Base-by-base conservation (phyloP, 345 rosid genomes). In the Boechera divaricarpa region DNA sequence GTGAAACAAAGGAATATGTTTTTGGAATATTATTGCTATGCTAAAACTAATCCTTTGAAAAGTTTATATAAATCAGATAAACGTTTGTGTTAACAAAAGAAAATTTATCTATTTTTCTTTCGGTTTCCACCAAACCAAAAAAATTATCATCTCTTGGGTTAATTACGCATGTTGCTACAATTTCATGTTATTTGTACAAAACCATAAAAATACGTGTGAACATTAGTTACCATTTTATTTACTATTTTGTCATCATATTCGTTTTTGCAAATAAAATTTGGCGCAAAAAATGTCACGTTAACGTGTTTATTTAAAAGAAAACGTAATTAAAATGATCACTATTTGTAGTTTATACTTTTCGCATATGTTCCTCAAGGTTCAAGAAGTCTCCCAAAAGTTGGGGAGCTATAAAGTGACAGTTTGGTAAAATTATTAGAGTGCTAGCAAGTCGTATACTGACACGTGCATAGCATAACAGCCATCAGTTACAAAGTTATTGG, bases 401-500 rank as follows among this genome's bases (percentile, higher is more conserved):
- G 79, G 73, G 52, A 48, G 53, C 26, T 58, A 5, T 38, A 2
- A 21, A 41, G 0, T 49, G 7, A 68, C 33, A 31, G 41, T 69
- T 13, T 68, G 28, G 47, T 48, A 16, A 36, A 29, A 7, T 12
- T 26, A 12, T 49, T 60, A 13, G 5, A 36, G n/a, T 45, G 15
- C 6, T 57, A 57, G 7, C 60, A 56, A 48, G 16, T 75, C 1
- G 31, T 1, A 32, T 5, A 38, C 0, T 4, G 79, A 59, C 36
- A 68, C 47, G 38, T 76, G 13, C 29, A 47, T 11, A 6, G 3
- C 39, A 59, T 31, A 21, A 61, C 31, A 8, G 18, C 15, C 79
- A 76, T 63, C 13, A 42, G 56, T 62, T 69, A 62, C 57, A 12
- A 52, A 76, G 55, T 60, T 60, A 61, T 32, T 52, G 21, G 57